Percentiles rank a stretch among this genome's conserved stretches.
These are phyloP conservation scores for Blastomyces gilchristii DNA, from an alignment of 2,329 filamentous ascomycete genomes.

Conservation along the genomic window DNA sequence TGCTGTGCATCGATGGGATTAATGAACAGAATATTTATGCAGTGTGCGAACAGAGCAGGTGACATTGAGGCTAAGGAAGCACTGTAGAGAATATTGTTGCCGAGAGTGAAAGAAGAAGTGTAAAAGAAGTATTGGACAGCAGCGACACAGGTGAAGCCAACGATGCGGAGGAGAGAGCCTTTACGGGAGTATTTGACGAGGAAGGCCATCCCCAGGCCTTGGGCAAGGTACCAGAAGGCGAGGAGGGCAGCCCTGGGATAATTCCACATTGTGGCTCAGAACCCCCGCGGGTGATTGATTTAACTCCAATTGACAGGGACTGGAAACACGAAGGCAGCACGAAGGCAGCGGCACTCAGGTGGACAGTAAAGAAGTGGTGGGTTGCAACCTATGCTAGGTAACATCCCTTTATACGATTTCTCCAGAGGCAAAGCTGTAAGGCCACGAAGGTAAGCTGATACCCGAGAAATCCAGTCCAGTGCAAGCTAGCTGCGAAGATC, in stretches of 20 bases:
- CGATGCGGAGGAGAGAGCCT: not conserved
- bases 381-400: not conserved
- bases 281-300: not conserved
- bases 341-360: not conserved
- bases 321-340: not conserved
- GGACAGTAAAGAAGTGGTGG: not conserved
- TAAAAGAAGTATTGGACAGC: not conserved
- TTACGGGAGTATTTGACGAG: not conserved
- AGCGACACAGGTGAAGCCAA: not conserved
- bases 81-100: not conserved
- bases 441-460: not conserved
- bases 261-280: not conserved
- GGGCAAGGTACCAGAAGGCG: not conserved
- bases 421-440: not conserved
- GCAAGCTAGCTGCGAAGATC: not conserved
- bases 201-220: not conserved
- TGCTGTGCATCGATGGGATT: not conserved
- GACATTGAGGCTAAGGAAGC: not conserved
- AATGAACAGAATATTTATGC: not conserved
- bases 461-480: not conserved
- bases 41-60: not conserved
- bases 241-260: not conserved
- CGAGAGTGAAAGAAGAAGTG: not conserved
- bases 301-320: not conserved
- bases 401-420: not conserved